These are phyloP conservation scores for Xylogone sp. DNA, from an alignment of 2,329 filamentous ascomycete genomes.

Conservation along the genomic window DNA sequence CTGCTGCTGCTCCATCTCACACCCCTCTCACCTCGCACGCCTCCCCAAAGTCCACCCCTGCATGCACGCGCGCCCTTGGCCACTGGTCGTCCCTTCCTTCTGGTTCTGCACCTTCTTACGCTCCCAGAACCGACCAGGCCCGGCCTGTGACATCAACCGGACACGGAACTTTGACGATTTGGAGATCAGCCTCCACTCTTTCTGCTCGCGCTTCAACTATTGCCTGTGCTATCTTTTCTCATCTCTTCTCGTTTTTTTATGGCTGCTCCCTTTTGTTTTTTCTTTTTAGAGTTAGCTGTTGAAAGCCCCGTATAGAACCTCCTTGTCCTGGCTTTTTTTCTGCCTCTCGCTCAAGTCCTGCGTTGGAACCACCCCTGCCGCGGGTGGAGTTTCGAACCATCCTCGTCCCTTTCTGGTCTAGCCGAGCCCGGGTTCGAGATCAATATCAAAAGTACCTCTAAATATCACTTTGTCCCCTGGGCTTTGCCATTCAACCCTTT, in stretches of 20 bases:
- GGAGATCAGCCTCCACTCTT: slow-evolving; percentile 27
- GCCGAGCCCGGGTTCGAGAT: neutral
- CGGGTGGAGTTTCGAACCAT: neutral
- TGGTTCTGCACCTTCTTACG: neutral
- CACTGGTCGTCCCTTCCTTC: neutral
- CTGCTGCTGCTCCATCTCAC: slow-evolving; percentile 1
- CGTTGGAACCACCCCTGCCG: neutral
- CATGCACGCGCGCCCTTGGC: neutral
- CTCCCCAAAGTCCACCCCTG: neutral
- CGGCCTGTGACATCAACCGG: slow-evolving; percentile 28
- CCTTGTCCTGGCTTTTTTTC: neutral
- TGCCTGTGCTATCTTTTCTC: neutral
- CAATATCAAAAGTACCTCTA: neutral
- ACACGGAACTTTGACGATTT: slow-evolving; percentile 20
- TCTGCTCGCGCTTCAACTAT: slow-evolving; percentile 4
- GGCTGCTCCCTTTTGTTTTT: neutral
- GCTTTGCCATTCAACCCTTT: neutral
- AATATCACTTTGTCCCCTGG: neutral
- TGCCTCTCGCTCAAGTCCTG: neutral
- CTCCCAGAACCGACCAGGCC: neutral
- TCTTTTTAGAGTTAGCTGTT: neutral
- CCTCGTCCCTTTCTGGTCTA: neutral
- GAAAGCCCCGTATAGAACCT: neutral
- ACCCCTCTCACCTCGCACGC: neutral
- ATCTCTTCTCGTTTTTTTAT: neutral